Evolutionary conservation across 768 basidiomycete genomes (phyloP), one percentile per base, ranked within the genome.

Genomic region (Auriculariales sp.): DNA sequence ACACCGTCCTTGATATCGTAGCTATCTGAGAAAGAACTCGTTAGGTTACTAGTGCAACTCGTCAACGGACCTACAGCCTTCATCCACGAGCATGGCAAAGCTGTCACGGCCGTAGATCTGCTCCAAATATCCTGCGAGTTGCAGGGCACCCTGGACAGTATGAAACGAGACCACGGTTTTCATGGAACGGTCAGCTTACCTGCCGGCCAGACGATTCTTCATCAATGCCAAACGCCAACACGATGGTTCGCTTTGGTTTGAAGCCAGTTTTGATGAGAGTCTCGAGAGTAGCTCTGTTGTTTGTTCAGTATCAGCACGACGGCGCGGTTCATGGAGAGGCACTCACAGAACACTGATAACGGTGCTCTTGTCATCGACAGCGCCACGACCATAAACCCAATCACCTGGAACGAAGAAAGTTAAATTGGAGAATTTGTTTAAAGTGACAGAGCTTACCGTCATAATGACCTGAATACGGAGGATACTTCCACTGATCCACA

Each of bases 61-160:
- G 36, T 9, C 11, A 29, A 25, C 61, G 46, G 33, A 49, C 68
- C 57, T 61, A 79, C 87, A 77, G 29, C 92, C 91, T 69, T 97
- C 93, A 58, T 97, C 93, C 29, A 97, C 71, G 39, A 95, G 62
- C 59, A 94, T 71, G 0, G 84, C 78, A 59, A 89, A 78, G 3
- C 76, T 73, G 57, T 89, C 63, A 52, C 74, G 60, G 30, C 90
- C 91, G 59, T 86, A 93, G 14, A 68, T 71, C 2, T 70, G 55
- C 44, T 76, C 60, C 28, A 95, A 61, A 34, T 66, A 60, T 4
- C 59, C 28, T 0, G 64, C 64, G n/a, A 79, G 64, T 2, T 57
- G 51, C 0, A 53, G 49, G 0, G 77, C 75, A 4, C 74, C 74
- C 68, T 74, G 50, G 3, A 29, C n/a, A 28, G 28, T 4, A 29